These are phyloP conservation scores for Rhizopus delemar DNA, from an alignment of 371 early-diverging fungal genomes.

Conservation along the genomic window DNA sequence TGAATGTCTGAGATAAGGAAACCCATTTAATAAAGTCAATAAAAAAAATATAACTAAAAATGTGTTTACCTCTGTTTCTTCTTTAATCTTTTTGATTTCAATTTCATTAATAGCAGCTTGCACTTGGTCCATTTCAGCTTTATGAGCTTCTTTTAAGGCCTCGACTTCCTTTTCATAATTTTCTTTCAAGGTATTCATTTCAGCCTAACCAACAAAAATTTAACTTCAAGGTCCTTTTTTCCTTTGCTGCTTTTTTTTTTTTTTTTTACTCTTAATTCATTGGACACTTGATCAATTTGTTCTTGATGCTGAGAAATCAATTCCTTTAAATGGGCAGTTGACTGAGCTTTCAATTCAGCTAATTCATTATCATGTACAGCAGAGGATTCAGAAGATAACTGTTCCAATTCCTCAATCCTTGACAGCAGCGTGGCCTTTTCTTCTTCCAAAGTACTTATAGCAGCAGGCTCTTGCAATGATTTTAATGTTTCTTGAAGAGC, in stretches of 20 bases:
- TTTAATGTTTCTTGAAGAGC: conserved; percentile 18
- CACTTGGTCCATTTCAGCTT: conserved; percentile 17
- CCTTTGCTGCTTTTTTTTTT: not conserved
- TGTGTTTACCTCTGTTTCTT: conserved; percentile 22
- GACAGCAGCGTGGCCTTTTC: conserved; percentile 20
- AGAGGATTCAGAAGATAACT: conserved; percentile 8
- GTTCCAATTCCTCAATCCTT: conserved; percentile 23
- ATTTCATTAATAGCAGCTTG: conserved; percentile 25
- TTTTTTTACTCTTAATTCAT: conserved; percentile 15
- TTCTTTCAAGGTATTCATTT: conserved; percentile 15
- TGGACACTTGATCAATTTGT: conserved; percentile 11
- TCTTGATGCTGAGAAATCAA: conserved; percentile 8
- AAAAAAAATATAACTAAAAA: not conserved
- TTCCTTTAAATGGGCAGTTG: conserved; percentile 13
- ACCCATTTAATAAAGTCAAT: not conserved
- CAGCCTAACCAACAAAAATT: conserved; percentile 8
- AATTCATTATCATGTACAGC: conserved; percentile 16
- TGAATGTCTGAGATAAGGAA: not conserved
- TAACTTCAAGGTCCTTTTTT: not conserved
- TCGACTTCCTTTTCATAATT: conserved; percentile 21
- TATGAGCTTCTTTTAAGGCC: conserved; percentile 10
- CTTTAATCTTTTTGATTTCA: conserved; percentile 18
- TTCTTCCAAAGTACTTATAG: conserved; percentile 12
- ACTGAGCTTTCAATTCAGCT: conserved; percentile 13
- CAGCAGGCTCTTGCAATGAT: conserved; percentile 15